Base-by-base conservation (phyloP, 1,139 yeast genomes). In the Debaryomycetaceae sp. region DNA sequence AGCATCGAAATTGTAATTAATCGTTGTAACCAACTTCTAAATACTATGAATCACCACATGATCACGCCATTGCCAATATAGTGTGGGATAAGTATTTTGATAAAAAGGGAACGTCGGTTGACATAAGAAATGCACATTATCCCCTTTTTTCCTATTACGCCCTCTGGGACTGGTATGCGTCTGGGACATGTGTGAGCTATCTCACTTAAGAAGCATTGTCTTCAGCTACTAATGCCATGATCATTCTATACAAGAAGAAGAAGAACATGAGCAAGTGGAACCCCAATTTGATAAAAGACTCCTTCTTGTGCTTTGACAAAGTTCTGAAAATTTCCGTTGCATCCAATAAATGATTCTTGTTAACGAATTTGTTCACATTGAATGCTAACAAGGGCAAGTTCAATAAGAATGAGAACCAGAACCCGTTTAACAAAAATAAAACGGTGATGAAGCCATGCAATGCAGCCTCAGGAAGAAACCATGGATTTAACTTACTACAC, bases 281-380 rank as follows among this genome's bases (percentile, higher is more conserved):
- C 9, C 95, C 97, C 59, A 93, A 80, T 69, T 93, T 93, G 66
- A 87, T 69, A 63, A 91, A 91, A 45, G 91, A 80, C 70, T 90
- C 98, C 68, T 84, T 87, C 81, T 95, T 93, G 72, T 93, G 96
- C 62, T 85, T 87, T 55, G 89, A 81, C 61, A 95, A 78, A 41
- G 98, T 91, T 74, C 98, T 84, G 73, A 93, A 93, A 60, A 93
- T 95, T 71, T 93, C 99, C 41, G 99, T 93, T 48, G 99, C 99
- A 68, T 93, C 99, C 66, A 95, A 80, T 52, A 89, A 72, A 65
- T 93, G 93, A 65, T 85, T 86, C 68, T 87, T 87, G 57, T 80
- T 83, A 63, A 81, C 60, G 55, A 81, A 74, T 66, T 87, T 87
- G 71, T 84, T 84, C 49, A 75, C 82, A 63, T 90, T 90, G 73